Base-by-base conservation (phyloP, 331 rosid genomes). In the Pyrus hybrid region DNA sequence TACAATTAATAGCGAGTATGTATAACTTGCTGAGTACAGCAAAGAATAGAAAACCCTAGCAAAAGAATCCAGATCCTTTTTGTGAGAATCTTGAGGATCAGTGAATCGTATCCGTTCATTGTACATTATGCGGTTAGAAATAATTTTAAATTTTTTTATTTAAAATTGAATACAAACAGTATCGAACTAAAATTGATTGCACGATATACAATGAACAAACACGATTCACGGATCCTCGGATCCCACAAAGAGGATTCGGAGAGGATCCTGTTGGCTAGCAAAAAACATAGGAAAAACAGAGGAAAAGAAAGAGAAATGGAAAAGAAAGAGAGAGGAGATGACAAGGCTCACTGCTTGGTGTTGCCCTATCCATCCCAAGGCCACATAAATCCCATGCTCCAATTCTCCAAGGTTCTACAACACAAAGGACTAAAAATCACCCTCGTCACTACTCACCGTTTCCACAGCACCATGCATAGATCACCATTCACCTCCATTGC, bases 391-490 rank as follows among this genome's bases (percentile, higher is more conserved):
- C 93, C 93, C 20, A 26, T 88, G 85, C 63, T 73, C 43, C 79
- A 88, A 11, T 84, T 88, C 68, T 76, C 88, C 57, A 86, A 88
- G 79, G 77, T 76, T 33, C 80, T 88, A 67, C 49, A 61, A 35
- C 79, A 69, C 51, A 63, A 82, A 69, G 90, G 90, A 25, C 60
- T 82, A 41, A 79, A 90, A 93, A 87, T 91, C 88, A 37, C 86
- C 32, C 13, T 84, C 0, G 82, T 71, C 8, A 78, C 71, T 4
- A 63, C 91, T 22, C 58, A 35, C 14, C 63, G 1, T 41, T n/a
- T 70, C 56, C 30, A 60, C 80, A 47, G 32, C 2, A 69, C 76
- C 43, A 70, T 78, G 33, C 18, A 63, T 11, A 47, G 67, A 10
- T 61, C 66, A 63, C 58, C 43, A 49, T 54, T 49, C 4, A 53